These are phyloP conservation scores for Oryza nivara DNA, from an alignment of 176 grass and related monocot species.

Conservation along the genomic window DNA sequence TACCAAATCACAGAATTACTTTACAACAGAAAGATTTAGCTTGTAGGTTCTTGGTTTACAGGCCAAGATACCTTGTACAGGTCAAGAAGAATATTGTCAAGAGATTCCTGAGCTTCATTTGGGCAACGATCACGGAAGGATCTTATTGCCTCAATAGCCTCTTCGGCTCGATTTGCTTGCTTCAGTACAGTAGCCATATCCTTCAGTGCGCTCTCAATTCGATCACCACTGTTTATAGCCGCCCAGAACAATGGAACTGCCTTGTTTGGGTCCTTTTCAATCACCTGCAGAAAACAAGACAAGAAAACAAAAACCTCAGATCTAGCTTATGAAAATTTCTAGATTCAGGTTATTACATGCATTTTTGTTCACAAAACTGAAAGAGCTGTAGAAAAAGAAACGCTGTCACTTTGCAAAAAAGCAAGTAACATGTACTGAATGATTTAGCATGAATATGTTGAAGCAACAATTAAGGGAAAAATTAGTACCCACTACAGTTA, in stretches of 20 bases:
- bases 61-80: constrained; percentile 60
- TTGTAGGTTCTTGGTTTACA: constrained; percentile 5
- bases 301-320: constrained; percentile 16
- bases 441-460: constrained; percentile 6
- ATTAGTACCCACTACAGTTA: not conserved
- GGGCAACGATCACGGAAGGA: constrained; percentile 64
- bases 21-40: not conserved
- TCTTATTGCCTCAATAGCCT: constrained; percentile 73
- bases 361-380: constrained; percentile 14
- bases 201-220: constrained; percentile 74
- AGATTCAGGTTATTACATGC: constrained; percentile 7
- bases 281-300: constrained; percentile 47
- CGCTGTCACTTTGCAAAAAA: not conserved
- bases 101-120: constrained; percentile 57
- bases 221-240: constrained; percentile 76
- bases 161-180: constrained; percentile 71
- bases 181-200: constrained; percentile 78
- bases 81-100: constrained; percentile 71
- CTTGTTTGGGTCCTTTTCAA: constrained; percentile 80
- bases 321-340: constrained; percentile 11
- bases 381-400: constrained; percentile 30
- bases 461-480: not conserved
- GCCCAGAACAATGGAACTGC: constrained; percentile 74
- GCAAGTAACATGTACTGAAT: constrained; percentile 11
- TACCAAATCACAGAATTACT: not conserved